Evolutionary conservation across 768 basidiomycete species (phyloP), one percentile per base, ranked within the genome.

Genomic region (Panus rudis): DNA sequence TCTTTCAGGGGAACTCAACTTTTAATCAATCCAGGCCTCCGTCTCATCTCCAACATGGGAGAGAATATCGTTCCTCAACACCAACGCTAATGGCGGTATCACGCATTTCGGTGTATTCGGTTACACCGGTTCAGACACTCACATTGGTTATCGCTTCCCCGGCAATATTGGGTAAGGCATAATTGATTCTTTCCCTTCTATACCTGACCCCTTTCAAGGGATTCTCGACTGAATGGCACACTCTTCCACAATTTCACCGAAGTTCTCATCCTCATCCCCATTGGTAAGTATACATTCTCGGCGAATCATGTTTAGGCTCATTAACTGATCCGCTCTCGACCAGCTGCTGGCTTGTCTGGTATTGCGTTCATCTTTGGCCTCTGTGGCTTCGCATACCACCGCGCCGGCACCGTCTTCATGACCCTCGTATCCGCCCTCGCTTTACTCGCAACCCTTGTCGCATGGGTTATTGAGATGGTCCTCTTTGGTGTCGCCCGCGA

Each of bases 1-100:
- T 43, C 30, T 32, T 20, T 30, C n/a, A 27, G n/a, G 39, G 37
- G 31, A 14, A 24, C 20, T 39, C 42, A 43, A 37, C 37, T 37
- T 38, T 45, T 39, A 41, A 42, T 11, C 17, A 26, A 16, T 34
- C 25, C 53, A 83, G 81, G 81, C 77, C 3, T 86, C 78, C 22
- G 76, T 89, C 17, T 81, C 84, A 13, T 63, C 74, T 39, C 86
- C 88, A 37, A 84, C 79, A 52, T 91, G 87, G 89, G 56, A 81
- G 31, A 56, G 58, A 19, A 67, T 91, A 34, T 81, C 74, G 16
- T 89, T 86, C 67, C 70, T 92, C 31, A 63, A 76, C 41, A 76
- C 76, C 19, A 65, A 64, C 6, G 49, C 57, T 10, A 68, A 63
- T 4, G 57, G 59, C 19, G n/a, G 39, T 12, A 46, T 64, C 52